Evolutionary conservation across 495 filamentous ascomycete species (phyloP).

Genomic region (Penicillium arizonense): DNA sequence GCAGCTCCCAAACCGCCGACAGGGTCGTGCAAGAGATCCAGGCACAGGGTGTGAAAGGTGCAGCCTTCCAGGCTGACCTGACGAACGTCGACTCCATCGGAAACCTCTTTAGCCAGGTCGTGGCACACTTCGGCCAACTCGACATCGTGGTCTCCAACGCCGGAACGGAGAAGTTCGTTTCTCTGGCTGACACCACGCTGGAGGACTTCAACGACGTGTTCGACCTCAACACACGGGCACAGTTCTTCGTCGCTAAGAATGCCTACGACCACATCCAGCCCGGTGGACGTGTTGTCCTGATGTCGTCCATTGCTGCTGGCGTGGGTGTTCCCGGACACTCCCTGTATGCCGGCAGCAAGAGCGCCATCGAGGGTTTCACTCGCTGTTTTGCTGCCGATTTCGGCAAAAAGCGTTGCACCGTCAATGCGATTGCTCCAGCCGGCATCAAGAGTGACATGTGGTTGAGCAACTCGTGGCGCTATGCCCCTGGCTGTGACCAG

Average conservation of each 20-base stretch:
- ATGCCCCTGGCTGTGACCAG: slow-evolving; percentile 51
- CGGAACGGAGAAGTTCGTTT: slow-evolving; percentile 48
- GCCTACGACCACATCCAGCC: slow-evolving; percentile 66
- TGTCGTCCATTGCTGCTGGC: slow-evolving; percentile 54
- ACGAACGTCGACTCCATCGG: slow-evolving; percentile 63
- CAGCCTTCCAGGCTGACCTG: slow-evolving; percentile 75
- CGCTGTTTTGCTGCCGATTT: slow-evolving; percentile 73
- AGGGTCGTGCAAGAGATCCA: slow-evolving; percentile 63
- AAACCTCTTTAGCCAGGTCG: slow-evolving; percentile 60
- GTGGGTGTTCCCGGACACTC: slow-evolving; percentile 68
- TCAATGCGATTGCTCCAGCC: slow-evolving; percentile 73
- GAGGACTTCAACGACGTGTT: slow-evolving; percentile 77
- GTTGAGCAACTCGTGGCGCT: slow-evolving; percentile 63
- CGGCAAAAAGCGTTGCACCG: slow-evolving; percentile 69
- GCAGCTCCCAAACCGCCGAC: slow-evolving; percentile 58
- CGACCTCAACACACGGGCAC: slow-evolving; percentile 70
- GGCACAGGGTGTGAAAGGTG: slow-evolving; percentile 55
- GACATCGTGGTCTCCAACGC: slow-evolving; percentile 70
- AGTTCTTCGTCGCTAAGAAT: slow-evolving; percentile 82
- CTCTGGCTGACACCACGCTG: slow-evolving; percentile 65
- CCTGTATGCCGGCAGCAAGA: slow-evolving; percentile 75
- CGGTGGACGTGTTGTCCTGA: slow-evolving; percentile 63
- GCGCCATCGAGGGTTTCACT: slow-evolving; percentile 75
- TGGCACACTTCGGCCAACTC: slow-evolving; percentile 64
- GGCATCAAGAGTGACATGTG: slow-evolving; percentile 83